Base-by-base conservation (phyloP, 2,329 filamentous ascomycete genomes). In the Macrophomina pseudophaseolina region DNA sequence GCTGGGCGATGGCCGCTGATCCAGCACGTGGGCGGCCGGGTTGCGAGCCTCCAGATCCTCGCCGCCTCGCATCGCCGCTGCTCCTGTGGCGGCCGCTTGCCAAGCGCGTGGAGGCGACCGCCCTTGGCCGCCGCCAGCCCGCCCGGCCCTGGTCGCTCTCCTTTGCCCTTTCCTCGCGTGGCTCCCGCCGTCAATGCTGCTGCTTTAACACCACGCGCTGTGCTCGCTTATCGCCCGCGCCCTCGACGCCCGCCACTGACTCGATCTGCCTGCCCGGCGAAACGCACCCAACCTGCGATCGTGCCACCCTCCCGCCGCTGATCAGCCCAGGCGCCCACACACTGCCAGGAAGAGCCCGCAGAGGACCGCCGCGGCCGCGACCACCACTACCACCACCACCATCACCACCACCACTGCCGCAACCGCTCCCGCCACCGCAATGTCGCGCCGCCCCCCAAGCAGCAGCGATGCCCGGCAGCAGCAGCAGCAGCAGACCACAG, bases 1-100 rank as follows among this genome's bases (percentile, higher is more conserved):
- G 9, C 46, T 18, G 14, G 46, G 23, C n/a, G 49, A 33, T 16
- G 52, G 56, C 40, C 42, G 42, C 42, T 44, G 56, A 59, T 59
- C 56, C 52, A 33, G 58, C 58, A 62, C 58, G 58, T 62, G 58
- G 58, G 44, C n/a, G 32, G 58, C 58, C 58, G 58, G 58, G 58
- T 62, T 62, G 58, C 58, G 30, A 48, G 58, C 42, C 58, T 60
- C 58, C 54, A 56, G 53, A 52, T 52, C 49, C 53, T 35, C 54
- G 35, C 33, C 40, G 35, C 51, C 52, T n/a, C 53, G 23, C 54
- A 60, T 42, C 58, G 33, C 49, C 28, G 28, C 52, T n/a, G 32
- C 52, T 54, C 42, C 32, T 54, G 54, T 59, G 54, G 54, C 54
- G 16, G 40, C 11, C 54, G 40, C 42, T 40, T 42, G 58, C 58